Evolutionary conservation across 306 rosid species (phyloP).

Genomic region (Luffa aegyptiaca): DNA sequence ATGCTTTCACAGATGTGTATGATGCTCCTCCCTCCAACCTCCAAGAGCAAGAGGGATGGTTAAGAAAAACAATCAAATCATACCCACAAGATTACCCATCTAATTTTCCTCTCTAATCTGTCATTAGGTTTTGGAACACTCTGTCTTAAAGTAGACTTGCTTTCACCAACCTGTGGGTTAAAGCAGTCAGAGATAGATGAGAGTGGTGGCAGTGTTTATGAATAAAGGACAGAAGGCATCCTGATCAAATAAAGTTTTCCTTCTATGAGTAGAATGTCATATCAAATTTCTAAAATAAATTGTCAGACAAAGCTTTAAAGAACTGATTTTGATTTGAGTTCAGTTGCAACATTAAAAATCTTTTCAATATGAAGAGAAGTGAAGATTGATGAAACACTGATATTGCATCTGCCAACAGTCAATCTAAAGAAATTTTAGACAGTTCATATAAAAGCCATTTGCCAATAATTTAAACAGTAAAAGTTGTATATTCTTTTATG

Average conservation of each 20-base stretch:
- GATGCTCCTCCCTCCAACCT: conserved; percentile 65
- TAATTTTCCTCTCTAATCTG: conserved; percentile 30
- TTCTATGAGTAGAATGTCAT: background rate
- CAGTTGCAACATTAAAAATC: background rate
- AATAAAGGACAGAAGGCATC: background rate
- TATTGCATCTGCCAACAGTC: background rate
- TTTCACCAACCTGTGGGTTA: background rate
- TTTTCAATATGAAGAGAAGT: background rate
- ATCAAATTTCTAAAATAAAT: background rate
- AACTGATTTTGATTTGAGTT: background rate
- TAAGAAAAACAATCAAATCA: conserved; percentile 47
- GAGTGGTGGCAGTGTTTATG: background rate
- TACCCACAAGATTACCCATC: conserved; percentile 57
- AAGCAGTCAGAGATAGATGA: background rate
- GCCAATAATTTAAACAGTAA: background rate
- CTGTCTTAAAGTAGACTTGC: background rate
- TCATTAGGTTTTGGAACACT: background rate
- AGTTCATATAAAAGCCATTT: background rate
- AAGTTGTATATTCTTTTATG: background rate
- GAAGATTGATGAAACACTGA: background rate
- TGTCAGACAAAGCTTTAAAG: background rate
- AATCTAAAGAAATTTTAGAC: too few relatives aligned
- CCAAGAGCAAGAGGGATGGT: conserved; percentile 55
- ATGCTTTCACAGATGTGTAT: conserved; percentile 71
- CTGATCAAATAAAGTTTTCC: background rate